Evolutionary conservation across 2,329 filamentous ascomycete genomes (phyloP).

Genomic region (Colletotrichum caudatum): DNA sequence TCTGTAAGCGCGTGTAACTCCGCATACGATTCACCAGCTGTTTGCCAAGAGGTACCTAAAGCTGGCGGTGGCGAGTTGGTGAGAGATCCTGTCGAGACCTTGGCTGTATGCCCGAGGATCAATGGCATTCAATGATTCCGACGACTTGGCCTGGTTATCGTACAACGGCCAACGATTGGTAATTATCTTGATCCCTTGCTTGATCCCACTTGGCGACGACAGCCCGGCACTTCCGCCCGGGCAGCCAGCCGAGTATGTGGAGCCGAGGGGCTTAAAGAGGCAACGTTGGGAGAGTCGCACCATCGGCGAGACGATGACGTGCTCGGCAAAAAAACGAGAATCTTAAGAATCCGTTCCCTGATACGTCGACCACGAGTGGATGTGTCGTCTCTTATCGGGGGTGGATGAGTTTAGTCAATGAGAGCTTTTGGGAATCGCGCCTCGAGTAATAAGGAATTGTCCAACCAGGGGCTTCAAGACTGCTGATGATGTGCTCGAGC

Average conservation of each 20-base stretch:
- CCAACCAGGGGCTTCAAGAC: not conserved
- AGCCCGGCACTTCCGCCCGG: not conserved
- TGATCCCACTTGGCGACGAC: not conserved
- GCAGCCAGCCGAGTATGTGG: conserved; percentile 16
- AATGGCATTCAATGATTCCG: not conserved
- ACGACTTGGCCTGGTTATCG: not conserved
- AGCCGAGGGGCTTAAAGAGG: not conserved
- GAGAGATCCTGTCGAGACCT: not conserved
- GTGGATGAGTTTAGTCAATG: conserved; percentile 11
- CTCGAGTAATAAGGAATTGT: conserved; percentile 2
- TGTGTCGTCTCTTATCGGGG: conserved; percentile 16
- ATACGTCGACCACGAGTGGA: conserved; percentile 21
- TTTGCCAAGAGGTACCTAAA: too few relatives aligned
- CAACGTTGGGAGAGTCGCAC: conserved; percentile 10
- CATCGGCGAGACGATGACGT: conserved; percentile 27
- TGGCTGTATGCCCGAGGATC: too few relatives aligned
- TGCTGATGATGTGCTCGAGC: conserved; percentile 14
- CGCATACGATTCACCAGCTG: too few relatives aligned
- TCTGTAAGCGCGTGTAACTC: too few relatives aligned
- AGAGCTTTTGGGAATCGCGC: conserved; percentile 1
- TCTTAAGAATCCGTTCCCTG: conserved; percentile 4
- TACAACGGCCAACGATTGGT: not conserved
- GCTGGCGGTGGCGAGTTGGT: not conserved
- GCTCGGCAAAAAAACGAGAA: conserved; percentile 8
- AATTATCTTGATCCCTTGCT: not conserved